Percentiles rank a stretch among this genome's conserved stretches.
Conservation (phyloP, 2,329 filamentous ascomycete species). For the Aphanocladium album region DNA sequence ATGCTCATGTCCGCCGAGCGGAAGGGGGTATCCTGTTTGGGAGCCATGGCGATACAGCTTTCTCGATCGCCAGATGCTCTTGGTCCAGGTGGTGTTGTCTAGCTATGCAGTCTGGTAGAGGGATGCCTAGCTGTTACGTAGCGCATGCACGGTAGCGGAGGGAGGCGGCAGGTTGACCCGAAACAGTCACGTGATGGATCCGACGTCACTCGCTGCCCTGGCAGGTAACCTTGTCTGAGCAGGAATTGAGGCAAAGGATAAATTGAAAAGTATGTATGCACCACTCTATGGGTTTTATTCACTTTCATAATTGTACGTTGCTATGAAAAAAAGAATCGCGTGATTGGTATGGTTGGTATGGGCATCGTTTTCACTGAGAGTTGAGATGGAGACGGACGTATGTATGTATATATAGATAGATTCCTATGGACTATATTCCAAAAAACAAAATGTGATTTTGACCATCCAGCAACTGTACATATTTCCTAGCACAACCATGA, state of each 20-base stretch:
- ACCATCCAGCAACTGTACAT: slow-evolving; percentile 1
- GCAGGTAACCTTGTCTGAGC: no score
- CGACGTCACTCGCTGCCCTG: slow-evolving; percentile 5
- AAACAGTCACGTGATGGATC: slow-evolving; percentile 8
- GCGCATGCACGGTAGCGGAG: background rate
- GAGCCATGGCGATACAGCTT: slow-evolving; percentile 48
- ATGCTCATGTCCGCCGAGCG: slow-evolving; percentile 99
- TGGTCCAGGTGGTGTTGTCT: slow-evolving; percentile 23
- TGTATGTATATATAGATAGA: background rate
- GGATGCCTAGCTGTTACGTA: slow-evolving; percentile 13
- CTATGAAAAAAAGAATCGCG: no score
- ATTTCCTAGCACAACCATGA: background rate
- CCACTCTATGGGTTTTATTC: no score
- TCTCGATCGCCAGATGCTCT: slow-evolving; percentile 25
- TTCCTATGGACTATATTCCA: background rate
- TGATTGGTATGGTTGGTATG: no score
- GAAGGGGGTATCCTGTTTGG: slow-evolving; percentile 86
- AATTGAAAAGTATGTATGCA: no score
- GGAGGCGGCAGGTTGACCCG: background rate
- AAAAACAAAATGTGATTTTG: background rate
- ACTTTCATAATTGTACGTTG: no score
- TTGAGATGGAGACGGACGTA: no score
- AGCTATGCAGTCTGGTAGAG: slow-evolving; percentile 1
- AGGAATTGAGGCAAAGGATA: no score
- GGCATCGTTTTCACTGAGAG: no score